phyloP scores from a whole-genome alignment of 441 rosid species.

The Erysimum cheiri region DNA sequence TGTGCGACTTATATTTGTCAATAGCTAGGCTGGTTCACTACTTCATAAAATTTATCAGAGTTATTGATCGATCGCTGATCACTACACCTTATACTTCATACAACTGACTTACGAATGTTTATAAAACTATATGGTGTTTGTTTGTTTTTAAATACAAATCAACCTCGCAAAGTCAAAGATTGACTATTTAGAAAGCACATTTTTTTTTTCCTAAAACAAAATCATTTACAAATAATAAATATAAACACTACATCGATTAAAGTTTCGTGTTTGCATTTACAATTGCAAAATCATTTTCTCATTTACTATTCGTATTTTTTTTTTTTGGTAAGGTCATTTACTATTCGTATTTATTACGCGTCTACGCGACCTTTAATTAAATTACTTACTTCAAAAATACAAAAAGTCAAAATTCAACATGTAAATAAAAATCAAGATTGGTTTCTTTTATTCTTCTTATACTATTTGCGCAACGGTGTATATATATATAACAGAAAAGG shows the following conservation, averaged over 20 bases:
- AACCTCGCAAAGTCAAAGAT: too few species aligned
- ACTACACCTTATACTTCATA: not conserved
- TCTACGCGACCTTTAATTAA: constrained; percentile 29
- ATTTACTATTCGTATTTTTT: not conserved
- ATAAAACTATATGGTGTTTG: too few species aligned
- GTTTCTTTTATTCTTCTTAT: not conserved
- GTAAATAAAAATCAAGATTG: constrained; percentile 10
- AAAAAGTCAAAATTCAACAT: constrained; percentile 30
- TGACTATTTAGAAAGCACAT: too few species aligned
- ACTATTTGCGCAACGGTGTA: not conserved
- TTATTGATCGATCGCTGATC: not conserved
- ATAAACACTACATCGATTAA: not conserved
- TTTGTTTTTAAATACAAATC: too few species aligned
- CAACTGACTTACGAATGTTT: not conserved
- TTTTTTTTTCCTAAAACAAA: not conserved
- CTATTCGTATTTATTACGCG: too few species aligned
- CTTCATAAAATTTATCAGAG: not conserved
- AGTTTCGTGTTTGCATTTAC: not conserved
- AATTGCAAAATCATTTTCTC: too few species aligned
- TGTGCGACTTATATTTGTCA: not conserved
- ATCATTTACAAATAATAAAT: not conserved
- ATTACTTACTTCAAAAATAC: not conserved
- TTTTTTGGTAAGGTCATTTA: too few species aligned
- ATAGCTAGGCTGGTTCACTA: too few species aligned
- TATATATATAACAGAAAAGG: not conserved